Conservation (phyloP, 2,329 filamentous ascomycete species). For the Erysiphe neolycopersici region DNA sequence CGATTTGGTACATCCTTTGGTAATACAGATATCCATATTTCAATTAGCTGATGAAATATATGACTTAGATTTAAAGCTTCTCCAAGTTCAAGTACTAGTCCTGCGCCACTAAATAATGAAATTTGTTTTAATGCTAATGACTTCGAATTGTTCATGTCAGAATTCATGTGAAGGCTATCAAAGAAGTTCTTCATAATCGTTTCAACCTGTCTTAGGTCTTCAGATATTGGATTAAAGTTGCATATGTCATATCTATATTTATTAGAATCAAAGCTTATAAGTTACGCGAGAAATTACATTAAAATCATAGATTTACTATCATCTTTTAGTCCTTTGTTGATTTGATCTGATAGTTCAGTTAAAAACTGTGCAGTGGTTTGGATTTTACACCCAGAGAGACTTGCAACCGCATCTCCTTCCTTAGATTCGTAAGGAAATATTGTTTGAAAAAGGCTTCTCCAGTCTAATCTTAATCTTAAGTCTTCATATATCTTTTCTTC, state of each 20-base stretch:
- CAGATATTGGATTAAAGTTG: slow-evolving; percentile 3
- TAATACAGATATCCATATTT: slow-evolving; percentile 11
- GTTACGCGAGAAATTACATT: slow-evolving; percentile 3
- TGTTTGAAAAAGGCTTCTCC: slow-evolving; percentile 3
- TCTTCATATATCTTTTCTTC: background rate
- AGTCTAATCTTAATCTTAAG: slow-evolving; percentile 5
- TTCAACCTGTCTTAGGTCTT: slow-evolving; percentile 9
- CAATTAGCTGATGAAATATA: slow-evolving; percentile 11
- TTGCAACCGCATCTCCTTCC: background rate
- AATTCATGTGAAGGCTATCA: slow-evolving; percentile 3
- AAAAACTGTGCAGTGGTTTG: slow-evolving; percentile 3
- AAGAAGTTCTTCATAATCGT: slow-evolving; percentile 6
- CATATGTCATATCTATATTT: slow-evolving; percentile 7
- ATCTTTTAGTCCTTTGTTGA: slow-evolving; percentile 3
- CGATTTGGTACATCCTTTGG: slow-evolving; percentile 6
- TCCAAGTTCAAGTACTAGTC: background rate
- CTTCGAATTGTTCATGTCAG: slow-evolving; percentile 1
- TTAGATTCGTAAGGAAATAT: background rate
- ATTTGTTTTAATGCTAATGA: slow-evolving; percentile 7
- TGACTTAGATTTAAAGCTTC: slow-evolving; percentile 5
- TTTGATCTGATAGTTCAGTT: slow-evolving; percentile 1
- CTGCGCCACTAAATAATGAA: slow-evolving; percentile 2
- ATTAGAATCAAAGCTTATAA: slow-evolving; percentile 1
- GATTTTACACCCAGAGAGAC: background rate
- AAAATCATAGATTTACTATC: slow-evolving; percentile 3